phyloP scores from a whole-genome alignment of 1,139 yeast genomes.

The Magnusiomyces magnusii region DNA sequence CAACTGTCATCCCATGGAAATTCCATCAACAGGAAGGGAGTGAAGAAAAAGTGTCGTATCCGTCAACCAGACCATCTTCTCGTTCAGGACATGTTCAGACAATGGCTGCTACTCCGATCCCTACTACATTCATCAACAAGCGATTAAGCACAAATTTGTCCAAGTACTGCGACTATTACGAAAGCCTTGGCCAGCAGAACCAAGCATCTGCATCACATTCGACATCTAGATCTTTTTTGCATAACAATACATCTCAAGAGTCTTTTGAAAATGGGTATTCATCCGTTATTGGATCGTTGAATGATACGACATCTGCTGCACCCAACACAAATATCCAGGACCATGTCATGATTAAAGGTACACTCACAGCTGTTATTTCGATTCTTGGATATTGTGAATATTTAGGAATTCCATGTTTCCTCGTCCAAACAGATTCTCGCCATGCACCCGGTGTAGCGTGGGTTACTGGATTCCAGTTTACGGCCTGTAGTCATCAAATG shows the following conservation, averaged over 20 bases:
- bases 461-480: conserved; percentile 3
- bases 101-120: background rate
- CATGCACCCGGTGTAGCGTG: background rate
- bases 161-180: background rate
- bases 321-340: background rate
- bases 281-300: too few relatives aligned
- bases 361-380: background rate
- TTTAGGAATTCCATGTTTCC: conserved; percentile 2
- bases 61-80: background rate
- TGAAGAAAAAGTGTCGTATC: background rate
- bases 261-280: background rate
- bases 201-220: background rate
- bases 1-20: conserved; percentile 2
- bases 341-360: conserved; percentile 1
- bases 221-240: background rate
- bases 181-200: background rate
- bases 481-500: background rate
- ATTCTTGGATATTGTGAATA: conserved; percentile 3
- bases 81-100: background rate
- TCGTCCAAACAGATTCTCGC: background rate
- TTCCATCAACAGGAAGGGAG: background rate
- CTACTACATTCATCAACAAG: background rate
- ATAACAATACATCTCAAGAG: background rate
- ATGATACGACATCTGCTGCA: too few relatives aligned
- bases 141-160: background rate